A percentile compares a stretch with the other conserved stretches of the same genome.
phyloP scores from a whole-genome alignment of 2,329 filamentous ascomycete genomes.

The Pyrenochaeta sp. region DNA sequence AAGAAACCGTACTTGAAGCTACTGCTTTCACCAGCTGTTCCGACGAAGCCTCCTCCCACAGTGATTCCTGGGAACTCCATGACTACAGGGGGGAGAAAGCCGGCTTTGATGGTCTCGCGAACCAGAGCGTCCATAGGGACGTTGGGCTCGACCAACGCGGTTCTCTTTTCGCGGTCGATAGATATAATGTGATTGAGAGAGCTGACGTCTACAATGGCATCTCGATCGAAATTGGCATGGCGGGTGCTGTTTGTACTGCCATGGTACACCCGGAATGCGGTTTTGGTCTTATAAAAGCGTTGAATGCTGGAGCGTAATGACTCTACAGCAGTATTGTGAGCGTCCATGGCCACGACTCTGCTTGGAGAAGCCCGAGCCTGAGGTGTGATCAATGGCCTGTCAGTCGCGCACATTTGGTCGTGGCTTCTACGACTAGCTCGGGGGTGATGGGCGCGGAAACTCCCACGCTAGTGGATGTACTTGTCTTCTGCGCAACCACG shows the following conservation, averaged over 20 bases:
- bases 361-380: neutral
- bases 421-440: no score
- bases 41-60: slow-evolving; percentile 71
- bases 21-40: slow-evolving; percentile 72
- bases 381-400: neutral
- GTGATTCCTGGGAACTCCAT: slow-evolving; percentile 79
- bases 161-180: slow-evolving; percentile 62
- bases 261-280: slow-evolving; percentile 65
- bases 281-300: slow-evolving; percentile 36
- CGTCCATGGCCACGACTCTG: slow-evolving; percentile 23
- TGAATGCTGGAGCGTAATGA: slow-evolving; percentile 27
- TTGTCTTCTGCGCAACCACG: no score
- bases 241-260: slow-evolving; percentile 81
- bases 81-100: slow-evolving; percentile 70
- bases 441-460: slow-evolving; percentile 1
- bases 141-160: slow-evolving; percentile 72
- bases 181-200: slow-evolving; percentile 68
- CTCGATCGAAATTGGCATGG: slow-evolving; percentile 50
- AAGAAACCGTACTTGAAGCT: slow-evolving; percentile 74
- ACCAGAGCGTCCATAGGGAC: slow-evolving; percentile 73
- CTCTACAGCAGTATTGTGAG: slow-evolving; percentile 32
- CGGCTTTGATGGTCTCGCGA: slow-evolving; percentile 61
- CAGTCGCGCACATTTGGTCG: no score
- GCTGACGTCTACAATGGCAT: slow-evolving; percentile 69
- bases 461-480: slow-evolving; percentile 7